Conservation (phyloP, 1,139 yeast genomes). For the Scheffersomyces cryptocercus region DNA sequence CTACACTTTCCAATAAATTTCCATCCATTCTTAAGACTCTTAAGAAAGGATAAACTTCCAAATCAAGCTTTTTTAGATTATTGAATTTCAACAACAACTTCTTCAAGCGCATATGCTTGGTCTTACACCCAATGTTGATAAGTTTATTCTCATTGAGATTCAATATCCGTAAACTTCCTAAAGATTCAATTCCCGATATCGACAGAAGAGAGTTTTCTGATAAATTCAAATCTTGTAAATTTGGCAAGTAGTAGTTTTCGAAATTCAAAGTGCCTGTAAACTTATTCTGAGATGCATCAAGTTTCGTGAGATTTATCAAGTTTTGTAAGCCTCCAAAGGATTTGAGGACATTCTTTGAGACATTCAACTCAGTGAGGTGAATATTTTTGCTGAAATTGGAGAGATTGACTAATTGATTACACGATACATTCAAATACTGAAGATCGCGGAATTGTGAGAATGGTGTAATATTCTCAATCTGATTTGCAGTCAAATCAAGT, state of each 20-base stretch:
- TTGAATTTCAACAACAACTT: constrained; percentile 48
- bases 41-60: constrained; percentile 36
- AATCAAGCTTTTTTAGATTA: constrained; percentile 29
- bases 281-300: constrained; percentile 46
- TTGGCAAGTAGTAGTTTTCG: constrained; percentile 30
- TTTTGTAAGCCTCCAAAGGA: constrained; percentile 39
- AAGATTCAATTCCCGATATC: constrained; percentile 36
- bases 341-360: constrained; percentile 32
- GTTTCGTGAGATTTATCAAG: constrained; percentile 38
- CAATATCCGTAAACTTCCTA: constrained; percentile 38
- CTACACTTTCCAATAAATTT: constrained; percentile 28
- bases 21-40: constrained; percentile 52
- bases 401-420: constrained; percentile 38
- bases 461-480: constrained; percentile 42
- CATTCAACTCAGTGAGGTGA: constrained; percentile 38
- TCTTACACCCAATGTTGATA: constrained; percentile 19
- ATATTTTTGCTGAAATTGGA: constrained; percentile 32
- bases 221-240: constrained; percentile 46
- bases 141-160: constrained; percentile 47
- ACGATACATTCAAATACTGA: constrained; percentile 43
- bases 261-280: constrained; percentile 43
- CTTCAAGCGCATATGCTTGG: constrained; percentile 34
- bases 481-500: constrained; percentile 39
- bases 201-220: constrained; percentile 41
- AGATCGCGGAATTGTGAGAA: constrained; percentile 42